Base-by-base conservation (phyloP, 345 rosid genomes). In the Lenwebbia sp. region DNA sequence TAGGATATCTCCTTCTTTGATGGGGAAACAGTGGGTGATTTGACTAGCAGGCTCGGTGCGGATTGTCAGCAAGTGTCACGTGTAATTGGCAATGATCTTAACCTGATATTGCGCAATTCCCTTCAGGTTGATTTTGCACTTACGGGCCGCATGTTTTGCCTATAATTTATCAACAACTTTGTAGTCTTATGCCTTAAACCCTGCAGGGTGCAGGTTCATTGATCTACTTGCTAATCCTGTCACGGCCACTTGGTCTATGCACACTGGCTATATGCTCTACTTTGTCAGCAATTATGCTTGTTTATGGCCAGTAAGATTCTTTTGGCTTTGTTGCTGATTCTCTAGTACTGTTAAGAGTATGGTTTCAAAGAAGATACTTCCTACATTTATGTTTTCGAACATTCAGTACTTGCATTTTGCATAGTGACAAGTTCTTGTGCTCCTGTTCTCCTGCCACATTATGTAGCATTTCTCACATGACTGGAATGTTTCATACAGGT, bases 21-120 rank as follows among this genome's bases (percentile, higher is more conserved):
- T 88, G 87, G 92, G 90, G 96, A 95, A 92, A 97, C 98, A 86
- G 97, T 97, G 90, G 99, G 99, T 91, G 99, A 95, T 88, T 92
- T 97, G 91, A 97, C 99, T 52, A 97, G 99, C 89, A 94, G 99
- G 92, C 99, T 97, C 81, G 99, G 98, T 58, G 96, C 99, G 44
- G 99, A 97, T 85, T 96, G 98, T 88, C 99, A 97, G 92, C 99
- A 97, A 92, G 98, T 97, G 84, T 97, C 99, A 25, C 94, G 97
- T 82, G 96, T 97, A 85, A 96, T 97, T 83, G 98, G 98, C 78
- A 95, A 92, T 88, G 99, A 97, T 91, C 95, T 97, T 87, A 97
- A 97, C 90, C 86, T 95, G 89, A 96, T 97, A 88, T 86, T 92
- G 54, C 95, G 98, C 89, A 96, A 96, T 90, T 92, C 91, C 90